Evolutionary conservation across 257 asterid species (phyloP).

Genomic region (Orobanche coerulescens): DNA sequence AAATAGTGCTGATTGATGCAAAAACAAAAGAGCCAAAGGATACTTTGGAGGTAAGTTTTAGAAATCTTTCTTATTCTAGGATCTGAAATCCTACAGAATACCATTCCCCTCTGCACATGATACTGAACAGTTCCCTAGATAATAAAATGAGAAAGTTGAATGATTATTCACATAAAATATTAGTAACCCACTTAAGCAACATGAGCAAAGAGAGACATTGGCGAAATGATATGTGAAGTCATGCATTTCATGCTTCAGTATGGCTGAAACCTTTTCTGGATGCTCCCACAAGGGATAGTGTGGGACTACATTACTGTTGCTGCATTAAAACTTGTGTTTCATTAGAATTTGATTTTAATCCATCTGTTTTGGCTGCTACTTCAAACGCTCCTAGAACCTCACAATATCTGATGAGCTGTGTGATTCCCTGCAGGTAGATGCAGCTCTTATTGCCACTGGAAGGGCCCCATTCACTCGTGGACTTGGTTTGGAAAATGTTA

Average conservation of each 20-base stretch:
- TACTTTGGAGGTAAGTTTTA: constrained; percentile 57
- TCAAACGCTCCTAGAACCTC: constrained; percentile 3
- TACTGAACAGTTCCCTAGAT: constrained; percentile 10
- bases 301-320: constrained; percentile 14
- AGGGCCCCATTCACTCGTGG: constrained; percentile 95
- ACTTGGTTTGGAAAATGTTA: constrained; percentile 92
- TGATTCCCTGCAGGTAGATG: constrained; percentile 72
- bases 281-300: constrained; percentile 16
- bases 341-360: constrained; percentile 14
- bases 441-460: constrained; percentile 97
- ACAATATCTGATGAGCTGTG: constrained; percentile 11
- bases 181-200: background rate
- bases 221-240: constrained; percentile 5
- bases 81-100: constrained; percentile 15
- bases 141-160: constrained; percentile 8
- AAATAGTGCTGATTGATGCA: constrained; percentile 93
- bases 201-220: constrained; percentile 15
- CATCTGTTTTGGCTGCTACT: constrained; percentile 10
- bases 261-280: constrained; percentile 1
- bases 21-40: constrained; percentile 92
- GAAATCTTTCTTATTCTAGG: constrained; percentile 19
- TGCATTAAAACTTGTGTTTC: background rate
- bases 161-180: background rate
- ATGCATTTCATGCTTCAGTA: background rate
- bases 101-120: constrained; percentile 3